Base-by-base conservation (phyloP, 2,329 filamentous ascomycete genomes). In the Lasiodiplodia sp. region DNA sequence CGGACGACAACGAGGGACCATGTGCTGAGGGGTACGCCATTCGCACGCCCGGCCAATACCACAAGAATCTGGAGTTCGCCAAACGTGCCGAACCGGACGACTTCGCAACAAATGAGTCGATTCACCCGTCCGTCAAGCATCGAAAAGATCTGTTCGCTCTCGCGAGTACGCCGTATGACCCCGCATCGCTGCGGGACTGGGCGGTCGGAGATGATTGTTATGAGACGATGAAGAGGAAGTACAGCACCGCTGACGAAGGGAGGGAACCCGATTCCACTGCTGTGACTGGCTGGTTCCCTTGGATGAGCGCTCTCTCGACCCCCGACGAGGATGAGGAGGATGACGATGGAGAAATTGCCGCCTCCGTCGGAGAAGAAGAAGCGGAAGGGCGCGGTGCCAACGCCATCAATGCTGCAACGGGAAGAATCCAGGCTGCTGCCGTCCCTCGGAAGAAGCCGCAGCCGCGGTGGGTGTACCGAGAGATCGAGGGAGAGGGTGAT, bases 61-160 rank as follows among this genome's bases (percentile, higher is more conserved):
- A 64, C 47, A 64, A 64, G 23, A 64, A 38, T 14, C 60, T 64
- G n/a, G 60, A 64, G 23, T 52, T 38, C 28, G 47, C 51, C 11
- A 14, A 21, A 11, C 18, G 12, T 12, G 11, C 16, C 28, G 21
- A 25, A 2, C 40, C 58, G 4, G 44, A 63, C 58, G 58, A 52
- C 44, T 64, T 64, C 44, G 44, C 31, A 6, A 67, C 65, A 12
- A 67, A 67, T n/a, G 65, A 67, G 40, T 52, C 65, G 10, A 49
- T 67, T 23, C 65, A 67, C 10, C 65, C 65, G 16, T 67, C 65
- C n/a, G 55, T 67, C 25, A 37, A 52, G 4, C 60, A 64, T n/a
- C 44, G 60, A 4, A 31, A 25, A n/a, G 60, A 64, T 28, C 44
- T 64, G 31, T 64, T 64, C 31, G 60, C 60, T 14, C 60, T 64